Evolutionary conservation across 1,139 yeast species (phyloP), one percentile per base, ranked within the genome.

Genomic region (Debaryomyces coudertii): DNA sequence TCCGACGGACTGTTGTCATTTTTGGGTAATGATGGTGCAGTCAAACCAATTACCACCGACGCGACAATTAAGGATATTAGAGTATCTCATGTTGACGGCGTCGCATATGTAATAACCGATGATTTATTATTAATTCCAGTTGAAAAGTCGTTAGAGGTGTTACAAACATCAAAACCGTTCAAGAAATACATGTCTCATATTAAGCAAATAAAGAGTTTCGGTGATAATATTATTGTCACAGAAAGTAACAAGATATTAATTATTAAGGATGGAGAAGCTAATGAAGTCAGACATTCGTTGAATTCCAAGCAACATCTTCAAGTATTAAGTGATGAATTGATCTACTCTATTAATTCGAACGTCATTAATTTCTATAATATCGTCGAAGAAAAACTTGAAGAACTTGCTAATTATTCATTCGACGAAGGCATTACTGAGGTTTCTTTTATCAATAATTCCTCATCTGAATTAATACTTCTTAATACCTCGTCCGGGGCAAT

Each of bases 191-290:
- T 42, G 8, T 22, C 47, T 9, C 46, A 40, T 9, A 37, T 44
- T 12, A 44, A 45, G 12, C 43, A 47, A 18, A 47, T 61, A n/a
- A 46, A 46, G 12, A 53, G 60, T 24, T 57, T 66, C 36, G 54
- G 57, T 36, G 57, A 57, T 3, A 61, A 57, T 2, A 39, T 62
- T 4, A 53, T 63, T 2, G 43, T 58, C 5, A 55, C 63, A 4
- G 46, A 44, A 9, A 48, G 54, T 12, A 57, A 57, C 24, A 59
- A 59, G 18, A 42, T 63, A 12, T 58, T 37, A 4, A 4, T 6
- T 4, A 20, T 43, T 6, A 14, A n/a, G 2, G 14, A 22, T 8
- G 20, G 12, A n/a, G 42, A 14, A 7, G 42, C 30, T 6, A n/a
- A 36, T 3, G 37, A 38, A 24, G 55, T 48, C 43, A 59, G 67